Conservation (phyloP, 139 green algal species). For the Monoraphidium neglectum region DNA sequence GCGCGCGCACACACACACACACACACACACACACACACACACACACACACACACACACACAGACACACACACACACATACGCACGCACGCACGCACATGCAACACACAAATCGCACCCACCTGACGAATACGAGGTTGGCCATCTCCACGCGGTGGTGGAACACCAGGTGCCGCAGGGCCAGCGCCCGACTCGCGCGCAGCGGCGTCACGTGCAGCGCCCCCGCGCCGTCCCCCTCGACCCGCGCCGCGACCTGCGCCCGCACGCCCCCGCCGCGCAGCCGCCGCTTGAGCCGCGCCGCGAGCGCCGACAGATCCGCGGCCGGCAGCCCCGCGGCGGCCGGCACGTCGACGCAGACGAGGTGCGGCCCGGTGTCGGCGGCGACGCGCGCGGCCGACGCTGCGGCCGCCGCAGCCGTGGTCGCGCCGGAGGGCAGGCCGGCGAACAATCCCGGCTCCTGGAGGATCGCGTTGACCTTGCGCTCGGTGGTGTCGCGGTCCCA, state of each 20-base stretch:
- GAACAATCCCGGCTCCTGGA: slow-evolving; percentile 23
- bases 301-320: slow-evolving; percentile 9
- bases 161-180: slow-evolving; percentile 76
- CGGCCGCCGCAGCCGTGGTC: not conserved
- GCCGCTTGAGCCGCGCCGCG: slow-evolving; percentile 23
- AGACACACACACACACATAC: too few relatives aligned
- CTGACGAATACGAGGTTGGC: slow-evolving; percentile 44
- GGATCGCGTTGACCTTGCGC: slow-evolving; percentile 16
- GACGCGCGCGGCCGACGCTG: not conserved
- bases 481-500: slow-evolving; percentile 49
- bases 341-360: too few relatives aligned
- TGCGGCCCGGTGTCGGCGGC: slow-evolving; percentile 3
- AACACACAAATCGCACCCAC: slow-evolving; percentile 19
- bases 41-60: too few relatives aligned
- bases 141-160: slow-evolving; percentile 36
- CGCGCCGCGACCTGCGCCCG: slow-evolving; percentile 34
- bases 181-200: slow-evolving; percentile 72
- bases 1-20: too few relatives aligned
- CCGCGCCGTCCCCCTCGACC: slow-evolving; percentile 33
- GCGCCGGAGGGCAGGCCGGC: not conserved
- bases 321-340: not conserved
- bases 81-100: too few relatives aligned
- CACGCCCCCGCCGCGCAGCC: slow-evolving; percentile 46
- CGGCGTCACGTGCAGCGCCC: slow-evolving; percentile 81
- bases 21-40: too few relatives aligned